Evolutionary conservation across 2,329 filamentous ascomycete species (phyloP), one percentile per base, ranked within the genome.

Genomic region (Coniochaeta sp.): DNA sequence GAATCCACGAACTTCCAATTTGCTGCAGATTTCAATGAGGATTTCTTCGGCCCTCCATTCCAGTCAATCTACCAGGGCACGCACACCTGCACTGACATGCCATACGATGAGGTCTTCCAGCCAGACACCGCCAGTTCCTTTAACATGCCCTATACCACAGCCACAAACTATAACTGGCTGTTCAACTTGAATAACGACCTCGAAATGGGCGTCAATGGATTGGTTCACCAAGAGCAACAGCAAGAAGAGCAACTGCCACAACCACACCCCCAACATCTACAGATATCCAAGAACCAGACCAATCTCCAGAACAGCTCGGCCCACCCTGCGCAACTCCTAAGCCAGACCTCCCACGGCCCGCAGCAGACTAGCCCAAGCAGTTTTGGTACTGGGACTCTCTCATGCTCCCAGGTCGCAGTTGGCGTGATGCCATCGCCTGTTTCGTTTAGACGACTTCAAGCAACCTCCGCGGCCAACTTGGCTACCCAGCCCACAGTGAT

Each of bases 81-180:
- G 14, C 44, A 40, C 65, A 62, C 64, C 70, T 64, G 26, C 52
- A 62, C 60, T 34, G 68, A 71, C 70, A 67, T 72, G 19, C 70
- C 72, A 17, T 81, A 80, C 64, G 80, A 83, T 58, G 80, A 85
- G 57, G 77, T 81, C 36, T 85, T 86, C 65, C 80, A 81, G 60
- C 78, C 83, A 52, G 84, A 87, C 66, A 87, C 84, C 67, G 83
- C 84, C 32, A 84, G 79, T 65, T 85, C 83, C 0, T 87, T 87
- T 67, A 87, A 87, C 59, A 84, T 85, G 72, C 84, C 84, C 5
- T 87, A 85, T 68, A 86, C 84, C 2, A 86, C 84, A 1, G 82
- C 83, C 61, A 76, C 77, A 62, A 84, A 87, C 60, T 87, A 87
- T 66, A 84, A 82, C 60, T 87, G 84, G 83, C 67, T 87, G 2